Percentiles rank a stretch among this genome's conserved stretches.
phyloP scores from a whole-genome alignment of 2,329 filamentous ascomycete genomes.

The Metarhizium guizhouense region DNA sequence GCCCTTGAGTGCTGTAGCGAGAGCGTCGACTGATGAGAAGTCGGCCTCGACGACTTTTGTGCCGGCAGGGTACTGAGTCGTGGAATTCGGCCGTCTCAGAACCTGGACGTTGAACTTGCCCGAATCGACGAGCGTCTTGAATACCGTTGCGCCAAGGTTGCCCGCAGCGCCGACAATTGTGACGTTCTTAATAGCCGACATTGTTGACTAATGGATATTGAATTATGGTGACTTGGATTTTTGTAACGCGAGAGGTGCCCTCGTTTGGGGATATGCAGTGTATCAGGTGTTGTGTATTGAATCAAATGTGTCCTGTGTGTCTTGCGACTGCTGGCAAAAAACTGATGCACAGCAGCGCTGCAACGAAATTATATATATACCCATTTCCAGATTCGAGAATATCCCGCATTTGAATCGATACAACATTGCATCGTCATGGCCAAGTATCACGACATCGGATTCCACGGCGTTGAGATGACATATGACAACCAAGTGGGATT shows the following conservation, averaged over 20 bases:
- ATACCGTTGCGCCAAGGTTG: conserved; percentile 22
- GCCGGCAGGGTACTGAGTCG: conserved; percentile 20
- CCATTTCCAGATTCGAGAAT: not conserved
- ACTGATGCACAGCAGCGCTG: not conserved
- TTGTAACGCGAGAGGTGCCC: not conserved
- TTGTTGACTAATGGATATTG: conserved; percentile 4
- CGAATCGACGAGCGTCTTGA: conserved; percentile 21
- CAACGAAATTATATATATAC: not conserved
- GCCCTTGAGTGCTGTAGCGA: conserved; percentile 41
- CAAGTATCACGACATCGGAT: not conserved
- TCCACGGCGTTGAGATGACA: not conserved
- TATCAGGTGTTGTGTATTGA: not conserved
- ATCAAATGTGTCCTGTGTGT: not conserved
- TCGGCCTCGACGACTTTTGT: conserved; percentile 26
- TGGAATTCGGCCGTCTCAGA: conserved; percentile 31
- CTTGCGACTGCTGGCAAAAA: not conserved
- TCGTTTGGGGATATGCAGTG: not conserved
- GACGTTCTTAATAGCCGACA: conserved; percentile 28
- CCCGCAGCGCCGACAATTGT: conserved; percentile 28
- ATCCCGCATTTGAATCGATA: not conserved
- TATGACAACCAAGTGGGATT: no score
- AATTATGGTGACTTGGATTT: not conserved
- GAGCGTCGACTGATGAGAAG: conserved; percentile 33
- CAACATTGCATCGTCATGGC: not conserved
- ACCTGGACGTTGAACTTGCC: conserved; percentile 26